Conservation (phyloP, 805 yeast species). For the Yarrowia divulgata region DNA sequence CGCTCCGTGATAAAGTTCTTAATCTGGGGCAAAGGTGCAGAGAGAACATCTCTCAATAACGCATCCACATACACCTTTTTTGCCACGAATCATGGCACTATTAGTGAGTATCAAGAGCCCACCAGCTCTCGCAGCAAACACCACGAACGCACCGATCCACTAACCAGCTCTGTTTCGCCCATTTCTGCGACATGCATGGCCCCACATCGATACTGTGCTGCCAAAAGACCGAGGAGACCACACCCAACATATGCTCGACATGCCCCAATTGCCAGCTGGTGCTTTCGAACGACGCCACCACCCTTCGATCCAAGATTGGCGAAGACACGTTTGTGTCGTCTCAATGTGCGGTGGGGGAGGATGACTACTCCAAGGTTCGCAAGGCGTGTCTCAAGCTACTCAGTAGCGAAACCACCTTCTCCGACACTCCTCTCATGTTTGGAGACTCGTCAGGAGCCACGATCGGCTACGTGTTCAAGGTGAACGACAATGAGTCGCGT, state of each 20-base stretch:
- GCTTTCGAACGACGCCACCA: conserved; percentile 41
- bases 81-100: conserved; percentile 3
- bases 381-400: conserved; percentile 46
- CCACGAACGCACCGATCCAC: not conserved
- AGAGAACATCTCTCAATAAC: not conserved
- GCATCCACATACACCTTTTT: not conserved
- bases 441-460: conserved; percentile 45
- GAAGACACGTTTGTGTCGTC: conserved; percentile 42
- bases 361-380: conserved; percentile 45
- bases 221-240: conserved; percentile 43
- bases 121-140: not conserved
- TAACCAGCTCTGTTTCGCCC: conserved; percentile 46
- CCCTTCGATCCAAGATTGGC: conserved; percentile 3
- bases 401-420: conserved; percentile 45
- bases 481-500: conserved; percentile 44
- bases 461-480: conserved; percentile 44
- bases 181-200: conserved; percentile 49
- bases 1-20: conserved; percentile 7
- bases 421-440: conserved; percentile 45
- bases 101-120: conserved; percentile 4
- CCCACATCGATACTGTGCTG: conserved; percentile 48
- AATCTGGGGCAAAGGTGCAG: conserved; percentile 19
- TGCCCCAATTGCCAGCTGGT: conserved; percentile 45
- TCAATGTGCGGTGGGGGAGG: conserved; percentile 46
- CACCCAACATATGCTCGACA: conserved; percentile 39